Percentiles rank a stretch among this genome's conserved stretches.
Conservation (phyloP, 1,284 basidiomycete species). For the Ustilago nuda region DNA sequence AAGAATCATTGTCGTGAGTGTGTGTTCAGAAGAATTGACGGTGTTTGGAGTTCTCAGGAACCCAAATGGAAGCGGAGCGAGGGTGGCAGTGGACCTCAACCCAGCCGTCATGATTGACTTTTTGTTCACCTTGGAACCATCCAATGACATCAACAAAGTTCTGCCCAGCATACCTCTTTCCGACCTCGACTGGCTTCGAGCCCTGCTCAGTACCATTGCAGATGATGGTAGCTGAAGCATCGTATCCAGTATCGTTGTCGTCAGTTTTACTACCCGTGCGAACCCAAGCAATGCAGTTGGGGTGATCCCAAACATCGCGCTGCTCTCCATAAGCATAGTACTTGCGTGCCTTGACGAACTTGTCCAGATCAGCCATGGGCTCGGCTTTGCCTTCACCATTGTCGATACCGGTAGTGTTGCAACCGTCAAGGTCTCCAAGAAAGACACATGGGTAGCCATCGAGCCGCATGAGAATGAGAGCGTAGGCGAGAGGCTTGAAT, state of each 20-base stretch:
- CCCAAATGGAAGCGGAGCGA: constrained; percentile 52
- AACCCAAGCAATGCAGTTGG: constrained; percentile 58
- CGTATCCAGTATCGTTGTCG: constrained; percentile 38
- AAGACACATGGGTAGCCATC: constrained; percentile 94
- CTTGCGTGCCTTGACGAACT: constrained; percentile 73
- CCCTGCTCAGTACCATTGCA: constrained; percentile 54
- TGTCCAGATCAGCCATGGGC: constrained; percentile 65
- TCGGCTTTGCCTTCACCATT: constrained; percentile 69
- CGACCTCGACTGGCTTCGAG: constrained; percentile 57
- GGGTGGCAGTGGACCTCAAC: constrained; percentile 47
- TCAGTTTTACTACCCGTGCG: constrained; percentile 36
- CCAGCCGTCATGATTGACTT: constrained; percentile 59
- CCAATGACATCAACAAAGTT: constrained; percentile 57
- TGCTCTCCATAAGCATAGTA: constrained; percentile 73
- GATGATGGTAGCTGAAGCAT: constrained; percentile 59
- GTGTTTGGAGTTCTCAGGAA: constrained; percentile 48
- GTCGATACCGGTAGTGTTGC: constrained; percentile 51
- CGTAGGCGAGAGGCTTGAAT: constrained; percentile 78
- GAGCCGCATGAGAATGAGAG: constrained; percentile 83
- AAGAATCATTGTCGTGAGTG: too few relatives aligned
- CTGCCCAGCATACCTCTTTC: constrained; percentile 47
- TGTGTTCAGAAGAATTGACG: constrained; percentile 30
- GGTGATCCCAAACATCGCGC: constrained; percentile 67
- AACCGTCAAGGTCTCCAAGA: constrained; percentile 84
- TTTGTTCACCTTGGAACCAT: constrained; percentile 51